Evolutionary conservation across 2,329 filamentous ascomycete species (phyloP).

Genomic region (Raffaelea deltoideospora): DNA sequence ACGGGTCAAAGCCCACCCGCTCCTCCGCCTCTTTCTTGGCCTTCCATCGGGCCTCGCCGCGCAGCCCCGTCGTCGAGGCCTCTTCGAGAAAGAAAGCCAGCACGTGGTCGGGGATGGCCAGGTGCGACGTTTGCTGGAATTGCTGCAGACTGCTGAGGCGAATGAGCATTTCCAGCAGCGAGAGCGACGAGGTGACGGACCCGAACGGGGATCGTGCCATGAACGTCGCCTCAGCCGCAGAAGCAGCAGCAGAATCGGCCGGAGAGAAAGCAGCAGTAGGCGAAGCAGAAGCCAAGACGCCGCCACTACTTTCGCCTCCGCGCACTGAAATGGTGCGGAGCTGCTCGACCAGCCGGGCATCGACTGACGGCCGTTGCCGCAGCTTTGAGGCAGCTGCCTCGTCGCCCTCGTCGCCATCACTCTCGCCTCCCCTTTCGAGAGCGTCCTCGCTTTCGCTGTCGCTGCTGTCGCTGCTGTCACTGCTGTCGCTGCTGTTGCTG

Average conservation of each 20-base stretch:
- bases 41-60: constrained; percentile 27
- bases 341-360: too few relatives aligned
- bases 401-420: neutral
- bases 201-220: constrained; percentile 32
- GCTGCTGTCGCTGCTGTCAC: constrained; percentile 22
- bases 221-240: constrained; percentile 11
- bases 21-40: constrained; percentile 30
- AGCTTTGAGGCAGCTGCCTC: too few relatives aligned
- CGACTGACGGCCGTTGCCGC: too few relatives aligned
- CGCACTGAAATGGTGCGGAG: too few relatives aligned
- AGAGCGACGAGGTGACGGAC: constrained; percentile 42
- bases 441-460: constrained; percentile 6
- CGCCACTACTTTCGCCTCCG: too few relatives aligned
- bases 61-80: constrained; percentile 34
- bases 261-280: too few relatives aligned
- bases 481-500: too few relatives aligned
- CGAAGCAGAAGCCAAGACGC: too few relatives aligned
- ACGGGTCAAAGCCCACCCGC: constrained; percentile 41
- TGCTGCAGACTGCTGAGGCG: constrained; percentile 78
- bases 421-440: neutral
- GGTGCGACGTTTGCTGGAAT: constrained; percentile 77
- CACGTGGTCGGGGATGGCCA: constrained; percentile 81
- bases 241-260: too few relatives aligned
- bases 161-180: constrained; percentile 76
- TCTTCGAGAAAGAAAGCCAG: constrained; percentile 72